These are phyloP conservation scores for Pythium diclinum DNA, from an alignment of 352 stramenopile species.

Conservation along the genomic window DNA sequence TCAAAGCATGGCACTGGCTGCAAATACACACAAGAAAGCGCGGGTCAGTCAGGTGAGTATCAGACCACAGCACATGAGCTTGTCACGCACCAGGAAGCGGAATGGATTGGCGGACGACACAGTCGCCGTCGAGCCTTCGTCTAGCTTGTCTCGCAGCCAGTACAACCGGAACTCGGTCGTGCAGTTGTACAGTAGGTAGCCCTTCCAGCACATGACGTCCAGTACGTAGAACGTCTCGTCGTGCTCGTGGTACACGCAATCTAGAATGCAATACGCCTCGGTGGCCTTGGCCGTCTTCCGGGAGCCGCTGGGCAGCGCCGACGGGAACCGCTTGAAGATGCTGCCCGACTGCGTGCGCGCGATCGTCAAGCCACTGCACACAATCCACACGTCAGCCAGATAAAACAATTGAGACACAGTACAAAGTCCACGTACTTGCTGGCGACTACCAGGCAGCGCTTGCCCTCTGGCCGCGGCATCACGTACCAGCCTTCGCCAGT, in stretches of 20 bases:
- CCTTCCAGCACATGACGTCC: slow-evolving; percentile 94
- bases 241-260: slow-evolving; percentile 91
- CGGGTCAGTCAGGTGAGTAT: not conserved
- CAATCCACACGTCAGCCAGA: not conserved
- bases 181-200: slow-evolving; percentile 91
- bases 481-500: slow-evolving; percentile 88
- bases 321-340: slow-evolving; percentile 86
- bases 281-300: slow-evolving; percentile 66
- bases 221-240: slow-evolving; percentile 89
- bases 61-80: too few species aligned
- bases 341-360: slow-evolving; percentile 74
- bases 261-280: slow-evolving; percentile 87
- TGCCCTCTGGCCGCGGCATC: slow-evolving; percentile 88
- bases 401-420: not conserved
- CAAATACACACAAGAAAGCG: not conserved
- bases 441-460: slow-evolving; percentile 86
- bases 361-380: slow-evolving; percentile 65
- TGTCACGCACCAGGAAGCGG: slow-evolving; percentile 57
- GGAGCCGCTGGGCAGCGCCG: slow-evolving; percentile 75
- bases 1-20: slow-evolving; percentile 86
- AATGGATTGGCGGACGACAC: slow-evolving; percentile 65
- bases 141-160: slow-evolving; percentile 90
- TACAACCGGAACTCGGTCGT: slow-evolving; percentile 91
- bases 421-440: slow-evolving; percentile 48
- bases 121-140: slow-evolving; percentile 52